These are phyloP conservation scores for Cladorrhinum samala DNA, from an alignment of 495 filamentous ascomycete genomes.

Conservation along the genomic window DNA sequence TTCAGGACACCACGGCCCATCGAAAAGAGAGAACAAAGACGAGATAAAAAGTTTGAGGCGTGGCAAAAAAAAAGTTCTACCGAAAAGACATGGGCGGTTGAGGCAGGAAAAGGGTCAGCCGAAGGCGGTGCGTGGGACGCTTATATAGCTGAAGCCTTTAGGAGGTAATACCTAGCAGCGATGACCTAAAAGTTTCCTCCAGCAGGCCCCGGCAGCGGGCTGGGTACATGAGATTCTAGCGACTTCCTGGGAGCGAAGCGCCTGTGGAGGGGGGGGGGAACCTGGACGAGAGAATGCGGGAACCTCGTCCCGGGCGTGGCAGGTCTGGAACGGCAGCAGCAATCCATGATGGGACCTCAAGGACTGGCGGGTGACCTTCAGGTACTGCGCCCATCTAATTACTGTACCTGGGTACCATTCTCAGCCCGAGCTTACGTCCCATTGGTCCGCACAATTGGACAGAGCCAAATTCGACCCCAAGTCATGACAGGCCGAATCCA, in stretches of 20 bases:
- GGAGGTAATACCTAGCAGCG: constrained; percentile 18
- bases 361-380: constrained; percentile 2
- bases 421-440: constrained; percentile 21
- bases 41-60: not conserved
- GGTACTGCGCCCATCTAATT: constrained; percentile 3
- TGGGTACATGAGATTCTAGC: constrained; percentile 14
- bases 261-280: constrained; percentile 8
- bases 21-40: constrained; percentile 5
- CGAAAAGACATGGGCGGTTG: constrained; percentile 12
- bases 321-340: not conserved
- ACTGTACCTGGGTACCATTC: constrained; percentile 4
- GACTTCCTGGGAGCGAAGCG: not conserved
- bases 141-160: constrained; percentile 23
- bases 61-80: constrained; percentile 6
- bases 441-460: constrained; percentile 21
- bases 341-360: not conserved
- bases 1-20: not conserved
- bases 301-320: not conserved
- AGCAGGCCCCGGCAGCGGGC: constrained; percentile 18
- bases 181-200: constrained; percentile 31
- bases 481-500: constrained; percentile 23
- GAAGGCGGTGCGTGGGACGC: constrained; percentile 17
- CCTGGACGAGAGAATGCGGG: constrained; percentile 5
- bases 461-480: constrained; percentile 7
- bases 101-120: constrained; percentile 10